A percentile compares a stretch with the other conserved stretches of the same genome.
phyloP scores from a whole-genome alignment of 768 basidiomycete genomes.

The Holtermanniella nyarrowii region DNA sequence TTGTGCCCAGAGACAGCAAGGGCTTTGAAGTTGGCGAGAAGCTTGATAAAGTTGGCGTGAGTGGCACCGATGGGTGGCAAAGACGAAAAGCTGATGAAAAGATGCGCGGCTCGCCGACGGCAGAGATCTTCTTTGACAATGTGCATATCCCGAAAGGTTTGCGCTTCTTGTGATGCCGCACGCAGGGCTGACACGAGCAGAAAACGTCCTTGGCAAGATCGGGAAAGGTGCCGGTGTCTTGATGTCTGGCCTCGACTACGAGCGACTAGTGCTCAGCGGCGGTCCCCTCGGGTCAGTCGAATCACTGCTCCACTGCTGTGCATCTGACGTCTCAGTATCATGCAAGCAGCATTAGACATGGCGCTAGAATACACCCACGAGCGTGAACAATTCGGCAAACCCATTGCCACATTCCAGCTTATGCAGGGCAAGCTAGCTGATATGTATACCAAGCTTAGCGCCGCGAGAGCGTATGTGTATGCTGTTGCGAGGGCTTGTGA shows the following conservation, averaged over 20 bases:
- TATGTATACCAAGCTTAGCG: constrained; percentile 88
- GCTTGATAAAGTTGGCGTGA: constrained; percentile 76
- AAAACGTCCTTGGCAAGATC: constrained; percentile 71
- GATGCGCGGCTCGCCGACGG: constrained; percentile 93
- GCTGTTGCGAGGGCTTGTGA: constrained; percentile 86
- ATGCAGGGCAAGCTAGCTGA: constrained; percentile 73
- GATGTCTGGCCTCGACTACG: constrained; percentile 89
- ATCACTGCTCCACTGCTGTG: not conserved
- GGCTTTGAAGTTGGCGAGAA: constrained; percentile 72
- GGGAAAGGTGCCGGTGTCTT: constrained; percentile 74
- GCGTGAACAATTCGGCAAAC: constrained; percentile 78
- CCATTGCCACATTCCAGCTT: constrained; percentile 81
- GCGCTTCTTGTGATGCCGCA: constrained; percentile 10
- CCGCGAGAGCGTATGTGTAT: constrained; percentile 83
- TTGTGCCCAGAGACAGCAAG: constrained; percentile 55
- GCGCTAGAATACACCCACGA: constrained; percentile 69
- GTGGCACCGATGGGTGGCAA: not conserved
- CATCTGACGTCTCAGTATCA: constrained; percentile 50
- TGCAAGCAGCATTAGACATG: constrained; percentile 87
- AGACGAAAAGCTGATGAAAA: constrained; percentile 4
- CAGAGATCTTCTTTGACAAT: constrained; percentile 82
- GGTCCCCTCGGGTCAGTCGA: constrained; percentile 68
- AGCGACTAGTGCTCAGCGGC: constrained; percentile 80
- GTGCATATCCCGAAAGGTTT: constrained; percentile 79
- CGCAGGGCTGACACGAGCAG: constrained; percentile 29